phyloP scores from a whole-genome alignment of 2,329 filamentous ascomycete species.

The Paramyrothecium sp. region DNA sequence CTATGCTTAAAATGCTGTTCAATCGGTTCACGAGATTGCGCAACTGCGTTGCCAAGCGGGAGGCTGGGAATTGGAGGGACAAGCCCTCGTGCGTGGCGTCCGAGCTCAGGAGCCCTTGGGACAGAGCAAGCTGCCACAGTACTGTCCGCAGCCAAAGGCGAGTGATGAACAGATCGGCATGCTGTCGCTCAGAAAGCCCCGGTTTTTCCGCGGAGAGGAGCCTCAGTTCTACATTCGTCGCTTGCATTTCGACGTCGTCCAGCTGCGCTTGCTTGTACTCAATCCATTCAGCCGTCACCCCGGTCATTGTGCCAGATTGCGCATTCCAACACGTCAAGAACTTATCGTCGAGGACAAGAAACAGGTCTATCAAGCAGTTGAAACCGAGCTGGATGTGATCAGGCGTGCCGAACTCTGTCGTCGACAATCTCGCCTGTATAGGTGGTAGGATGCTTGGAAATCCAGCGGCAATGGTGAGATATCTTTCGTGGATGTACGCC shows the following conservation, averaged over 20 bases:
- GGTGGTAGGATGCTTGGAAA: slow-evolving; percentile 34
- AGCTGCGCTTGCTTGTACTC: background rate
- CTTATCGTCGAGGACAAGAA: slow-evolving; percentile 34
- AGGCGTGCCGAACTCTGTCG: slow-evolving; percentile 29
- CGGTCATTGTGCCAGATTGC: background rate
- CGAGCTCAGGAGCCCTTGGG: slow-evolving; percentile 34
- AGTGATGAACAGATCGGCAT: slow-evolving; percentile 38
- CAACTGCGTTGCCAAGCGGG: slow-evolving; percentile 36
- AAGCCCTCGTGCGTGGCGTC: slow-evolving; percentile 33
- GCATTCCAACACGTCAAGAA: slow-evolving; percentile 14
- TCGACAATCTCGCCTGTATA: slow-evolving; percentile 27
- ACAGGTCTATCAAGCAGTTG: slow-evolving; percentile 35
- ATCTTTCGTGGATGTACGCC: slow-evolving; percentile 56
- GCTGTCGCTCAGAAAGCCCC: slow-evolving; percentile 34
- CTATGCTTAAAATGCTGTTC: slow-evolving; percentile 41
- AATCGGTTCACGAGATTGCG: slow-evolving; percentile 33
- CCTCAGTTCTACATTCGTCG: background rate
- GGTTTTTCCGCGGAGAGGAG: slow-evolving; percentile 9
- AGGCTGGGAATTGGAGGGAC: slow-evolving; percentile 36
- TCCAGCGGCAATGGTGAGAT: slow-evolving; percentile 49
- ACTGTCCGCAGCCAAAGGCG: slow-evolving; percentile 39
- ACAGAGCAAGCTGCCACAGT: slow-evolving; percentile 39
- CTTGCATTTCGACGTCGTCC: background rate
- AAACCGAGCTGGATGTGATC: slow-evolving; percentile 34
- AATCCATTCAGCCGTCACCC: background rate